phyloP scores from a whole-genome alignment of 2,329 filamentous ascomycete genomes.

The Colletotrichum sublineola region DNA sequence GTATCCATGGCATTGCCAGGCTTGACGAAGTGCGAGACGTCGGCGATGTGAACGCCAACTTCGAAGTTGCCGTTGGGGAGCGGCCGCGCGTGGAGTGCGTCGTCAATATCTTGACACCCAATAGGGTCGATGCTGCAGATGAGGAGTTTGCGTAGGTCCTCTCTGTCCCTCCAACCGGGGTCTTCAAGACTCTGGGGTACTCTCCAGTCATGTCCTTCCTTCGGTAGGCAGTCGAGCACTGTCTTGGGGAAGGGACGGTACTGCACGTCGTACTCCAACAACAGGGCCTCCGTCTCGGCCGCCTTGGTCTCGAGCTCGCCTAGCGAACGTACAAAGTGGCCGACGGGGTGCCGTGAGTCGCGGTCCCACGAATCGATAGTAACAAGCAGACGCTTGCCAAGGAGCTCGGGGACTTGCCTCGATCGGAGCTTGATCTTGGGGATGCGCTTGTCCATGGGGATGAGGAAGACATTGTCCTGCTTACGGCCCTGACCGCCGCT shows the following conservation, averaged over 20 bases:
- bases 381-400: constrained; percentile 92
- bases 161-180: constrained; percentile 86
- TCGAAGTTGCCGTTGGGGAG: constrained; percentile 95
- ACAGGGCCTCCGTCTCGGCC: constrained; percentile 94
- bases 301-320: constrained; percentile 96
- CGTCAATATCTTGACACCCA: constrained; percentile 98
- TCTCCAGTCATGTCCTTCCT: constrained; percentile 93
- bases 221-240: constrained; percentile 91
- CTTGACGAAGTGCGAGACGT: constrained; percentile 99
- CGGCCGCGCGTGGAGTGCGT: constrained; percentile 88
- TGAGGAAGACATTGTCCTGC: constrained; percentile 92
- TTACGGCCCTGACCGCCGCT: constrained; percentile 81
- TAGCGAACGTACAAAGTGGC: constrained; percentile 92
- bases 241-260: constrained; percentile 97
- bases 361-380: constrained; percentile 97
- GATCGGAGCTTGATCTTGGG: constrained; percentile 96
- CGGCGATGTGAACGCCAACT: constrained; percentile 97
- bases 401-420: constrained; percentile 86
- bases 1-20: constrained; percentile 97
- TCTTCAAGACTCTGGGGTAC: constrained; percentile 85
- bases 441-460: constrained; percentile 98
- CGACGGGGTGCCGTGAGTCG: constrained; percentile 90
- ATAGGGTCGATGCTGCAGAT: constrained; percentile 98
- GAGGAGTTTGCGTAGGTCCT: constrained; percentile 85
- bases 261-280: constrained; percentile 97